Conservation (phyloP, 306 rosid species). For the Rosa multiflora region DNA sequence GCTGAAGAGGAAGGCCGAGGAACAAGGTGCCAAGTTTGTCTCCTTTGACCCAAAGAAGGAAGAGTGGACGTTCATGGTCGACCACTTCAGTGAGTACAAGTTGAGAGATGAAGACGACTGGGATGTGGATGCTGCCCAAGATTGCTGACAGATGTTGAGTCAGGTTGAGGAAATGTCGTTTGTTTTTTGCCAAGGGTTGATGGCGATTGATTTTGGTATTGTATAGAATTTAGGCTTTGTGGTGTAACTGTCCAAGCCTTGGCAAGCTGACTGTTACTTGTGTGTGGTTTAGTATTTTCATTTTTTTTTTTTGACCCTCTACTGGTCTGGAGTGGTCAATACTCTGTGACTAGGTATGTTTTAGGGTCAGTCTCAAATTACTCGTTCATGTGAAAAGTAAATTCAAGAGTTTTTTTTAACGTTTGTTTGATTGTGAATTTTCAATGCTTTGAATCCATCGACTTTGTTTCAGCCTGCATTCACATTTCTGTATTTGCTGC, state of each 20-base stretch:
- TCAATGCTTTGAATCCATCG: neutral
- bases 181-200: slow-evolving; percentile 7
- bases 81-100: slow-evolving; percentile 70
- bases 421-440: neutral
- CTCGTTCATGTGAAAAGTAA: neutral
- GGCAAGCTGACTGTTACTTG: neutral
- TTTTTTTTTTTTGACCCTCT: neutral
- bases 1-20: slow-evolving; percentile 91
- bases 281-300: neutral
- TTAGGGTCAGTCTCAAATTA: neutral
- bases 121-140: slow-evolving; percentile 19
- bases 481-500: neutral
- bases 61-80: slow-evolving; percentile 92
- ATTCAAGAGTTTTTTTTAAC: neutral
- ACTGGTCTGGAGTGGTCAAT: neutral
- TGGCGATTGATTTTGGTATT: slow-evolving; percentile 11
- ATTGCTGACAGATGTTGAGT: slow-evolving; percentile 3
- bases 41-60: slow-evolving; percentile 73
- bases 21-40: slow-evolving; percentile 88
- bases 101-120: slow-evolving; percentile 46
- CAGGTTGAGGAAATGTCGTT: neutral
- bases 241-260: slow-evolving; percentile 14
- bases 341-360: neutral
- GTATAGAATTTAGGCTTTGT: slow-evolving; percentile 24
- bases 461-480: neutral